phyloP scores from a whole-genome alignment of 495 filamentous ascomycete genomes.

The Penicillium tannophilum region DNA sequence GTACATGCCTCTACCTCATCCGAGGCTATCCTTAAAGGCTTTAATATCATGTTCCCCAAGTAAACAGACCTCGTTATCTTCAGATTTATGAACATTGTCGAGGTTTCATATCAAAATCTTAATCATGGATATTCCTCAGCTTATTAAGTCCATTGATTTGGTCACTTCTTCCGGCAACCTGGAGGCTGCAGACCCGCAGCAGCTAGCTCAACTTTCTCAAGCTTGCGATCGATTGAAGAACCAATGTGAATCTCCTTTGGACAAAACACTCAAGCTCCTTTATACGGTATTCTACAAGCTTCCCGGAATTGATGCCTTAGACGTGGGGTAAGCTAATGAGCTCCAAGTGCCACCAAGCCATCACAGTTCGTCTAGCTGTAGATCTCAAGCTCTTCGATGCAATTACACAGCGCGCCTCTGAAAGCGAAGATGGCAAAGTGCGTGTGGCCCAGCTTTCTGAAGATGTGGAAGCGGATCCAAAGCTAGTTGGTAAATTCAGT shows the following conservation, averaged over 20 bases:
- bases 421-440: not conserved
- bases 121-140: conserved; percentile 4
- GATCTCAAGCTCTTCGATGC: conserved; percentile 8
- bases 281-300: not conserved
- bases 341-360: conserved; percentile 4
- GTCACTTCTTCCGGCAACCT: conserved; percentile 1
- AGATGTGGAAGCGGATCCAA: conserved; percentile 4
- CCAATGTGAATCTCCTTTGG: not conserved
- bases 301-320: too few species aligned
- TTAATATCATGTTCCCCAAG: too few species aligned
- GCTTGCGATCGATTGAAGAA: not conserved
- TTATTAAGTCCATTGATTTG: not conserved
- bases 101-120: too few species aligned
- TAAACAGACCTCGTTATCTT: too few species aligned
- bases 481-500: conserved; percentile 1
- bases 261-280: not conserved
- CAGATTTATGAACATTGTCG: too few species aligned
- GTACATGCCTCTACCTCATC: too few species aligned
- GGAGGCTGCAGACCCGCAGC: not conserved
- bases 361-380: conserved; percentile 3
- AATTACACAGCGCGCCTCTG: not conserved
- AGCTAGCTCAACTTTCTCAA: not conserved
- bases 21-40: too few species aligned
- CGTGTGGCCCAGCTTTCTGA: not conserved
- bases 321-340: not conserved